Evolutionary conservation across 2,329 filamentous ascomycete genomes (phyloP), one percentile per base, ranked within the genome.

Genomic region (Fusarium nematophilum): DNA sequence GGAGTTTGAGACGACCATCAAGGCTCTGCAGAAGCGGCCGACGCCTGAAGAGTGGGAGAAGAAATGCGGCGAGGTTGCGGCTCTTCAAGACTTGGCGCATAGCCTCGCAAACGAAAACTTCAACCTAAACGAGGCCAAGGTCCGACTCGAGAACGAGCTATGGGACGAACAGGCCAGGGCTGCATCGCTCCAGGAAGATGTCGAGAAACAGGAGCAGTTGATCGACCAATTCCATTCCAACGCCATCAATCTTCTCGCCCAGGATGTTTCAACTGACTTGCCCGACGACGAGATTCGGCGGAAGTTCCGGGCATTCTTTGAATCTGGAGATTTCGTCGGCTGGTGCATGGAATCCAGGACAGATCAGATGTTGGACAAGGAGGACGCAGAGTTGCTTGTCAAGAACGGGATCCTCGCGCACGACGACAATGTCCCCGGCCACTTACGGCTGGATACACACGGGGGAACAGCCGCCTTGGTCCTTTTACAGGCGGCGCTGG

Each of bases 241-340:
- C 4, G 26, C 37, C 29, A 30, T 50, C 38, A 25, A 25, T 6
- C 27, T 13, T 4, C 5, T 50, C 2, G 29, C 26, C 15, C 21
- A 14, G 4, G 37, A 50, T 8, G 46, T 50, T 6, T 50, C 46
- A 5, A 34, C 27, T 21, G n/a, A 26, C 3, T 18, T 42, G 3
- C 46, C 46, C 7, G 46, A 50, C 14, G 46, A 50, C 30, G 42
- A 33, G 37, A 31, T 50, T 11, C 29, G 36, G 3, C 17, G 29
- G 7, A 29, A 50, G 27, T 21, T 50, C 1, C 26, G 34, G 14
- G 15, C 9, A 3, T 50, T 50, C 10, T 50, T 40, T 6, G 27
- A 50, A 23, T 21, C 21, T 6, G 21, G 6, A 17, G 27, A 30
- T 13, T 38, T 30, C 7, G 27, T 50, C 18, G 37, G 34, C 5